Percentiles rank a stretch among this genome's conserved stretches.
These are phyloP conservation scores for Astrocystis sublimbata DNA, from an alignment of 495 filamentous ascomycete genomes.

Conservation along the genomic window DNA sequence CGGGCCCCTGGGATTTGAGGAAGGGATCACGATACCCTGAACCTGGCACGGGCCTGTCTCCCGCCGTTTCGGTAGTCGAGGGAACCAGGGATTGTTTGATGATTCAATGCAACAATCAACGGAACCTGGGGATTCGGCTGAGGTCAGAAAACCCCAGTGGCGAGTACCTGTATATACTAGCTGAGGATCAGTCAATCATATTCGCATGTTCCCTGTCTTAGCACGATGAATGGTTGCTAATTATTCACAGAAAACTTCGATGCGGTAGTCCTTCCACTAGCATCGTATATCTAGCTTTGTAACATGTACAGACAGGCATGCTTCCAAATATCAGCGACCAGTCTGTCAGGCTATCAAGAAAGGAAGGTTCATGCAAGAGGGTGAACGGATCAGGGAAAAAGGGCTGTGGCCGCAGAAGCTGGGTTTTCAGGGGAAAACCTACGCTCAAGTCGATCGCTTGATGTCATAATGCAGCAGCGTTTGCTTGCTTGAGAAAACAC, in stretches of 20 bases:
- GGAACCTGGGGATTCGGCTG: neutral
- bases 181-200: constrained; percentile 2
- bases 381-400: neutral
- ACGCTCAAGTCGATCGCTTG: neutral
- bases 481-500: neutral
- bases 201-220: neutral
- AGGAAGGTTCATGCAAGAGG: constrained; percentile 3
- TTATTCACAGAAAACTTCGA: neutral
- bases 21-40: constrained; percentile 5
- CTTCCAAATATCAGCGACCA: neutral
- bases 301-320: neutral
- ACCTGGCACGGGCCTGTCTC: too few species aligned
- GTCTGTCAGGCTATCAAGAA: neutral
- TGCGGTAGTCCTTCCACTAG: neutral
- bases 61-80: neutral
- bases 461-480: neutral
- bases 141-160: neutral
- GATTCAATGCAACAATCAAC: neutral
- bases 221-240: neutral
- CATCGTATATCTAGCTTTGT: neutral
- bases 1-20: neutral
- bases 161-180: too few species aligned
- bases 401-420: neutral
- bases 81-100: neutral
- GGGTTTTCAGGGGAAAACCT: neutral